Evolutionary conservation across 805 yeast species (phyloP).

Genomic region (Monosporozyma aerobia): DNA sequence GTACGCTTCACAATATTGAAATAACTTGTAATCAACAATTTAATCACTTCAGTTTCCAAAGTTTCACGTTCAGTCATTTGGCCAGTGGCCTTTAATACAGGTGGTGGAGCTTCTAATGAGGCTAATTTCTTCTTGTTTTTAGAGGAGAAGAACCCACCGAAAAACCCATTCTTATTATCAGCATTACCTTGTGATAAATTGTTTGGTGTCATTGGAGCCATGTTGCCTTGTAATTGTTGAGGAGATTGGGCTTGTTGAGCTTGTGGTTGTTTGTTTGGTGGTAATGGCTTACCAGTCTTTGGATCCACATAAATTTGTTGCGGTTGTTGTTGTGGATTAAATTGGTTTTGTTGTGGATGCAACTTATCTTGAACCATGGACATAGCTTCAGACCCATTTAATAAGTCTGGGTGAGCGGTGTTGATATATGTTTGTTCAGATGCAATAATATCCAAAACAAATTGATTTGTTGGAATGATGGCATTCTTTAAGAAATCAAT

Average conservation of each 20-base stretch:
- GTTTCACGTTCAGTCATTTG: conserved; percentile 87
- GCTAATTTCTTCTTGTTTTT: conserved; percentile 91
- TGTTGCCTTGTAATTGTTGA: conserved; percentile 8
- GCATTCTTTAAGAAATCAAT: conserved; percentile 72
- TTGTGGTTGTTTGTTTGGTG: conserved; percentile 38
- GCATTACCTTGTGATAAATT: not conserved
- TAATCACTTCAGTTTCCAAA: conserved; percentile 94
- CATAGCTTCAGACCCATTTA: conserved; percentile 94
- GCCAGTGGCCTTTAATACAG: conserved; percentile 87
- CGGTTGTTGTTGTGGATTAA: conserved; percentile 28
- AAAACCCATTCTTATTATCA: conserved; percentile 63
- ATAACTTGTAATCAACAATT: conserved; percentile 81
- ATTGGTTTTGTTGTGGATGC: conserved; percentile 48
- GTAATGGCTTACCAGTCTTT: conserved; percentile 76
- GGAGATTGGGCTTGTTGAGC: conserved; percentile 28
- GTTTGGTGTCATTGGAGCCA: conserved; percentile 1
- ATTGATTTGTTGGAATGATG: conserved; percentile 73
- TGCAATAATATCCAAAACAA: conserved; percentile 72
- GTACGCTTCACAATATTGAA: conserved; percentile 89
- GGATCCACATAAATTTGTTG: conserved; percentile 78
- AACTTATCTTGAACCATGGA: conserved; percentile 79
- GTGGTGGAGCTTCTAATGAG: conserved; percentile 95
- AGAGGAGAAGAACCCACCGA: conserved; percentile 88
- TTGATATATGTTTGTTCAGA: conserved; percentile 92
- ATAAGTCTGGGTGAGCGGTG: conserved; percentile 94